Evolutionary conservation across 176 grass and related monocot genomes (phyloP), one percentile per base, ranked within the genome.

Genomic region (Bromus sterilis): DNA sequence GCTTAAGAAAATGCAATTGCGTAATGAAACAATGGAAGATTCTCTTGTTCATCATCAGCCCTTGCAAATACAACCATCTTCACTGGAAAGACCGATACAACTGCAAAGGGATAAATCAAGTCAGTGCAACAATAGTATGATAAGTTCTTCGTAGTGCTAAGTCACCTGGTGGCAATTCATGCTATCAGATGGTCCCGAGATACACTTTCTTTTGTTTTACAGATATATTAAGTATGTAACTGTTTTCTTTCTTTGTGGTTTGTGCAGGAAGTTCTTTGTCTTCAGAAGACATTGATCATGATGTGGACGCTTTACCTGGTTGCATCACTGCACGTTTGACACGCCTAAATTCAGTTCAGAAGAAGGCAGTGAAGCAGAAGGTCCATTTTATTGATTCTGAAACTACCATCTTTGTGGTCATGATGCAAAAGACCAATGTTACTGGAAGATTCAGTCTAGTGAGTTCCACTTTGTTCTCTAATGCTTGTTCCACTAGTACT

Each of bases 401-500:
- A 72, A 31, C 28, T 20, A 40, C 69, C 26, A 30, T 72, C 3
- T 72, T 30, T 72, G 69, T 72, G 26, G 69, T 18, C 4, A 16
- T 48, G 69, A 72, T 72, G 69, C 69, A 72, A 20, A 29, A 72
- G 15, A 48, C 69, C 41, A 72, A 72, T 72, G 69, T 72, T 48
- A 20, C 69, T 11, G 41, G 69, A 72, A 72, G 69, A 48, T 72
- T 48, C 69, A 72, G 41, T 30, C 14, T 72, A 31, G 69, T 72
- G 25, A 72, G 69, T 72, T 72, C 25, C 41, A 72, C 28, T 48
- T 72, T 48, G 48, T 72, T 31, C 41, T 30, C 20, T 72, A 44
- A 71, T 44, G 67, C 39, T 71, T 71, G 23, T 71, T 71, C 13
- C 13, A 71, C 39, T 44, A 44, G 23, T 41, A 0, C 24, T 70